Evolutionary conservation across 1,284 basidiomycete species (phyloP), one percentile per base, ranked within the genome.

Genomic region (Sphaerobolus stellatus): DNA sequence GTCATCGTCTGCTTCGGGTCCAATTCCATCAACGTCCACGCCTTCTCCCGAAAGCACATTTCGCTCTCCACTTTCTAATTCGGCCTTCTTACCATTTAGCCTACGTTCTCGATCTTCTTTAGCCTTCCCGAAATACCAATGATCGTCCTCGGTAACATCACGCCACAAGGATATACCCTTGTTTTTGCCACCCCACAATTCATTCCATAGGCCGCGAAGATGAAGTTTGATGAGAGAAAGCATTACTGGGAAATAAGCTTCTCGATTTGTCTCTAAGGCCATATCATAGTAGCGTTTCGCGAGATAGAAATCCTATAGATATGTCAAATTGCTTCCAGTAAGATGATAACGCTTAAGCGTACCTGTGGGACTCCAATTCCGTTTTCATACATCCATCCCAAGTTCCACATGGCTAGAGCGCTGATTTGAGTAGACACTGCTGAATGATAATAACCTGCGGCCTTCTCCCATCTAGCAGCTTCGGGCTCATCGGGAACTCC

Each of bases 361-460:
- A 88, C 90, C 76, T 88, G 86, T 22, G 89, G 84, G 0, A 98
- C 92, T 4, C 97, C 97, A 25, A 90, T 70, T 0, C 97, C 97
- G 64, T 94, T 91, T 74, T 99, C 96, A 69, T 98, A 98, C 94
- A 99, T 97, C 90, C 91, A 98, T 1, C 96, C 97, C 25, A 99
- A 73, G 66, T 98, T 98, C 94, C 95, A 99, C 86, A 96, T 94
- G 2, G 96, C 95, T 61, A 99, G 78, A 1, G 95, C 92, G 61
- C 92, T 96, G 57, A 88, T 66, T 59, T 94, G 90, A 2, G 92
- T 94, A 62, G 95, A 93, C 2, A 92, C 92, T 5, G 93, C 93
- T 27, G 91, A 88, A 66, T 93, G 93, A 67, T 99, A 99, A 69
- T 93, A 98, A 16, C 86, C 84, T 0, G 91, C 92, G 0, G 97